A percentile compares a stretch with the other conserved stretches of the same genome.
These are phyloP conservation scores for Tuber indicum DNA, from an alignment of 495 filamentous ascomycete genomes.

Conservation along the genomic window DNA sequence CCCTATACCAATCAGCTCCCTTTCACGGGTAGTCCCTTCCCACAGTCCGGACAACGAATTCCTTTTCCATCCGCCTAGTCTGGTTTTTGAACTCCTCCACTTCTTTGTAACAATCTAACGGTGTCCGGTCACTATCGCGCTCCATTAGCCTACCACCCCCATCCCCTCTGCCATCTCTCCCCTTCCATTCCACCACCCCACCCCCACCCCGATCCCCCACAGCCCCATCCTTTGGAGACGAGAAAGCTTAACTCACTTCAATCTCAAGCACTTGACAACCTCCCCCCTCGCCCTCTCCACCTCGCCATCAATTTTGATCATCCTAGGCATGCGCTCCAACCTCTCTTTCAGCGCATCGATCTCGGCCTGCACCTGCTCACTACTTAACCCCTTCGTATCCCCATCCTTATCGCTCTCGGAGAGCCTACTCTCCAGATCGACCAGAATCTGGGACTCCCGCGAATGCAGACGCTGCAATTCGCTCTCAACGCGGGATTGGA, in stretches of 20 bases:
- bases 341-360: slow-evolving; percentile 66
- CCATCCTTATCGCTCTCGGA: slow-evolving; percentile 43
- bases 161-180: background rate
- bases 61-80: slow-evolving; percentile 73
- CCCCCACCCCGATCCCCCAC: background rate
- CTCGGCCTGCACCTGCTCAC: slow-evolving; percentile 53
- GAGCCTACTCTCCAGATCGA: slow-evolving; percentile 58
- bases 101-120: slow-evolving; percentile 93
- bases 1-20: background rate
- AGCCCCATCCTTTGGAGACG: background rate
- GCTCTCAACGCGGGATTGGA: slow-evolving; percentile 76
- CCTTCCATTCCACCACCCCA: slow-evolving; percentile 7
- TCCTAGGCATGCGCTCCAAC: slow-evolving; percentile 66
- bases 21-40: slow-evolving; percentile 42
- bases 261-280: slow-evolving; percentile 73
- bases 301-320: slow-evolving; percentile 57
- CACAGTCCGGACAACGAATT: slow-evolving; percentile 79
- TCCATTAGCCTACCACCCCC: background rate
- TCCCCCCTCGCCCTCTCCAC: slow-evolving; percentile 67
- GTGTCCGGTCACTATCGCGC: slow-evolving; percentile 59
- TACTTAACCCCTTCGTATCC: slow-evolving; percentile 29
- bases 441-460: slow-evolving; percentile 53
- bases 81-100: slow-evolving; percentile 83
- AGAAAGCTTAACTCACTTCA: slow-evolving; percentile 48
- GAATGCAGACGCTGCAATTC: slow-evolving; percentile 72